Evolutionary conservation across 495 filamentous ascomycete genomes (phyloP), one percentile per base, ranked within the genome.

Genomic region (Trichoderma orchidacearum): DNA sequence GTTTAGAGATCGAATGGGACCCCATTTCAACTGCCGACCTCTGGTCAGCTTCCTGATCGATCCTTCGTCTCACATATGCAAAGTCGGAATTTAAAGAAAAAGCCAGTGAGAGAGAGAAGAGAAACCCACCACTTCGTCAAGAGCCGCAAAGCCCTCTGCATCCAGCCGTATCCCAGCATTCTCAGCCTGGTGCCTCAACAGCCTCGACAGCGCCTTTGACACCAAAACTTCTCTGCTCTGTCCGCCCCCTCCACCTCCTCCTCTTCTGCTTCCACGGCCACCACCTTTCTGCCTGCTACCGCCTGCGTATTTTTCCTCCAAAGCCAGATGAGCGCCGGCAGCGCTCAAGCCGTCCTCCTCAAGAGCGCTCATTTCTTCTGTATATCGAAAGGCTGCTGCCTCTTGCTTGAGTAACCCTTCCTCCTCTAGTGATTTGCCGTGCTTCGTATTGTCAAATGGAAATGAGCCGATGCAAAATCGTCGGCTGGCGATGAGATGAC

Each of bases 141-240:
- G 76, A 61, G 81, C 83, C 13, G 85, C 88, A 64, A 85, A 98
- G 5, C 94, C 93, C 59, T 89, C 85, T 4, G 66, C 70, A 61
- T 90, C 85, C 23, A 97, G 75, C 61, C 73, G 76, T 51, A 98
- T 67, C 0, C 89, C 87, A 62, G 89, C 89, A 55, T 80, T 82
- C 59, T 80, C 75, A 5, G 94, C 93, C 50, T 84, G 88, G 68
- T 98, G 93, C 23, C 93, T 78, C 17, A 98, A 76, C 0, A 96
- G 72, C 60, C 76, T 81, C 56, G 83, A 87, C 54, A 97, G 67
- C 27, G 89, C 85, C 65, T 90, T 94, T 7, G 89, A 95, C 51
- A 96, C 75, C 30, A 74, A 73, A 8, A 86, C 76, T 38, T 86
- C 80, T 30, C 88, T 71, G 27, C 68, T 66, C 51, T 68, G 60